These are phyloP conservation scores for Cladobotryum protrusum DNA, from an alignment of 2,329 filamentous ascomycete species.

Conservation along the genomic window DNA sequence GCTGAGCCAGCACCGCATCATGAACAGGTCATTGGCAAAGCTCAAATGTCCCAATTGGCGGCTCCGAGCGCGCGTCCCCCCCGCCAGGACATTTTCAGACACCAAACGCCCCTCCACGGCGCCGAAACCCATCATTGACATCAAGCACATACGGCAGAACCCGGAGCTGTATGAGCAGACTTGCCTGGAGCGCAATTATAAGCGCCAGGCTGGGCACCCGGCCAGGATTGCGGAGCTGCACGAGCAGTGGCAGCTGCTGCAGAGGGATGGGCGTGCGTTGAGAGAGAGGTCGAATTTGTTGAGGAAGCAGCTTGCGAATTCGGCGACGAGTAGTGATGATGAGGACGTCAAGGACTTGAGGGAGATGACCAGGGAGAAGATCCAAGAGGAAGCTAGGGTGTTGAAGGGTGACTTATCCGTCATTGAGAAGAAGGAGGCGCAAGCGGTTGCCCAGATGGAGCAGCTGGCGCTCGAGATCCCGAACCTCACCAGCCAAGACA, in stretches of 20 bases:
- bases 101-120: slow-evolving; percentile 58
- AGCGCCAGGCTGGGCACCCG: slow-evolving; percentile 46
- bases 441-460: slow-evolving; percentile 60
- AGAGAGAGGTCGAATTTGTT: slow-evolving; percentile 62
- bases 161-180: slow-evolving; percentile 75
- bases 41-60: slow-evolving; percentile 10
- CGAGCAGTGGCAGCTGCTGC: slow-evolving; percentile 53
- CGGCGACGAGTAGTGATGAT: slow-evolving; percentile 40
- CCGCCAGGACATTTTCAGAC: too few species aligned
- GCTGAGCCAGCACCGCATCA: slow-evolving; percentile 14
- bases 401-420: slow-evolving; percentile 57
- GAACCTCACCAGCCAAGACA: slow-evolving; percentile 73
- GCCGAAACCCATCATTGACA: slow-evolving; percentile 72
- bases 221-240: slow-evolving; percentile 50
- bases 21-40: slow-evolving; percentile 22
- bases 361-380: slow-evolving; percentile 39
- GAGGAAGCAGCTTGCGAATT: slow-evolving; percentile 48
- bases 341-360: slow-evolving; percentile 31
- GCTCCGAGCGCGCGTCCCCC: not conserved
- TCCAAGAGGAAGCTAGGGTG: slow-evolving; percentile 57
- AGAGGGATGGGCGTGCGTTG: slow-evolving; percentile 53
- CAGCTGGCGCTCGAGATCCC: slow-evolving; percentile 71
- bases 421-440: slow-evolving; percentile 57
- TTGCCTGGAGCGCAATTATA: slow-evolving; percentile 81
- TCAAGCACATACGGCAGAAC: slow-evolving; percentile 86